Percentiles rank a stretch among this genome's conserved stretches.
phyloP scores from a whole-genome alignment of 2,329 filamentous ascomycete species.

The Bipolaris gigantea region DNA sequence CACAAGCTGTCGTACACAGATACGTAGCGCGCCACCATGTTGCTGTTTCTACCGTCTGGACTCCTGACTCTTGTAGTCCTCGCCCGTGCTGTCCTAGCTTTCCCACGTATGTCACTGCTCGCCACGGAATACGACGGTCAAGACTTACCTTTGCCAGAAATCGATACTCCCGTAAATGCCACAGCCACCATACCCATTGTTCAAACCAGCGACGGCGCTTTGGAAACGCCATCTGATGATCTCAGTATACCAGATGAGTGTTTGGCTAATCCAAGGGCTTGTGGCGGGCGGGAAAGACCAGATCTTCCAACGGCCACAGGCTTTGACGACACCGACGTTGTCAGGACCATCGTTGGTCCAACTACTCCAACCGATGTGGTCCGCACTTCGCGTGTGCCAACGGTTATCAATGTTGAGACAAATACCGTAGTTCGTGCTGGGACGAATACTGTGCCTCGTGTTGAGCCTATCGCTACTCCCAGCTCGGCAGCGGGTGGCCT shows the following conservation, averaged over 20 bases:
- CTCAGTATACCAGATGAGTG: not conserved
- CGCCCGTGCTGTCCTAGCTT: slow-evolving; percentile 8
- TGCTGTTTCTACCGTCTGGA: slow-evolving; percentile 16
- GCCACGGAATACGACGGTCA: not conserved
- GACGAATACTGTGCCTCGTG: slow-evolving; percentile 11
- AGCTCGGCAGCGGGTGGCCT: not conserved
- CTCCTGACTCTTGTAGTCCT: slow-evolving; percentile 20
- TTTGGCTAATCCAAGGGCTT: not conserved
- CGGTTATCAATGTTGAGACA: slow-evolving; percentile 21
- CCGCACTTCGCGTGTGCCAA: slow-evolving; percentile 20
- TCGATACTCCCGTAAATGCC: slow-evolving; percentile 1
- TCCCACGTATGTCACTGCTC: slow-evolving; percentile 13
- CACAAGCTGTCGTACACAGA: not conserved
- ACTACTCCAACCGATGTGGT: slow-evolving; percentile 9
- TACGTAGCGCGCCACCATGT: slow-evolving; percentile 1
- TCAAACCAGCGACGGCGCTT: not conserved
- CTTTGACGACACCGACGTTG: slow-evolving; percentile 10
- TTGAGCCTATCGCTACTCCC: not conserved
- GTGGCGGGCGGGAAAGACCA: not conserved
- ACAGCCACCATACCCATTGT: slow-evolving; percentile 4
- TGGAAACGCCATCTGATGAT: not conserved
- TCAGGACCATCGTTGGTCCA: not conserved
- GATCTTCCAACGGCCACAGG: slow-evolving; percentile 18
- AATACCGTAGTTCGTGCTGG: slow-evolving; percentile 2
- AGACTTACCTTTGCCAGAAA: slow-evolving; percentile 7